These are phyloP conservation scores for Ilyonectria destructans DNA, from an alignment of 2,329 filamentous ascomycete genomes.

Conservation along the genomic window DNA sequence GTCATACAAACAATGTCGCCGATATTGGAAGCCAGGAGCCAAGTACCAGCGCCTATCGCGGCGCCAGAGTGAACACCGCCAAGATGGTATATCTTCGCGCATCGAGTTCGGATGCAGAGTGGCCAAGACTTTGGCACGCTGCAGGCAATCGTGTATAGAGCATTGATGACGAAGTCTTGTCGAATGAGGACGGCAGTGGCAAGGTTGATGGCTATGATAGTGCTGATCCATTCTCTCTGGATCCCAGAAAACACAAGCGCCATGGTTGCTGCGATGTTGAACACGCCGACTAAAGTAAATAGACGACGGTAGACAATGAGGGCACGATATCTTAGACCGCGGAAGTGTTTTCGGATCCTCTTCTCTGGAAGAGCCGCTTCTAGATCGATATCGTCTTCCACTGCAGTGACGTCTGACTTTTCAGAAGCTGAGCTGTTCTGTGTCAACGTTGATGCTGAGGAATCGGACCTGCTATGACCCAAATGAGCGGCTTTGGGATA, in stretches of 20 bases:
- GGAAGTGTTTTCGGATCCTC: constrained; percentile 56
- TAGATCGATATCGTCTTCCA: constrained; percentile 49
- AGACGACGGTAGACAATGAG: constrained; percentile 71
- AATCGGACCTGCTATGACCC: constrained; percentile 44
- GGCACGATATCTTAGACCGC: constrained; percentile 60
- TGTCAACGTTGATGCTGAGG: constrained; percentile 50
- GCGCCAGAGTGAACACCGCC: constrained; percentile 68
- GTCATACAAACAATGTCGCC: constrained; percentile 43
- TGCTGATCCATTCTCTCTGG: constrained; percentile 57
- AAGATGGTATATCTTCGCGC: constrained; percentile 67
- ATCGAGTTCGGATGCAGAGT: constrained; percentile 62
- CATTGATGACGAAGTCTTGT: constrained; percentile 69
- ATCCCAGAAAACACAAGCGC: constrained; percentile 57
- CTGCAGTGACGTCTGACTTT: constrained; percentile 37
- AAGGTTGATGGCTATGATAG: constrained; percentile 65
- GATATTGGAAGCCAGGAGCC: constrained; percentile 62
- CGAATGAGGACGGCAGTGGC: constrained; percentile 65
- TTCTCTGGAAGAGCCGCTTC: constrained; percentile 59
- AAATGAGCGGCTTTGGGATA: constrained; percentile 35
- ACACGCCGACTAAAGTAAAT: constrained; percentile 68
- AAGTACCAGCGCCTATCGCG: constrained; percentile 64
- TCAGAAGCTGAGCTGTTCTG: constrained; percentile 37
- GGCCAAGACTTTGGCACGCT: constrained; percentile 64
- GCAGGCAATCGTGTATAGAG: constrained; percentile 63
- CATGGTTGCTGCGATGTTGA: constrained; percentile 66